A percentile compares a stretch with the other conserved stretches of the same genome.
Evolutionary conservation across 805 yeast genomes (phyloP).

Genomic region (Ascoidea tarda): DNA sequence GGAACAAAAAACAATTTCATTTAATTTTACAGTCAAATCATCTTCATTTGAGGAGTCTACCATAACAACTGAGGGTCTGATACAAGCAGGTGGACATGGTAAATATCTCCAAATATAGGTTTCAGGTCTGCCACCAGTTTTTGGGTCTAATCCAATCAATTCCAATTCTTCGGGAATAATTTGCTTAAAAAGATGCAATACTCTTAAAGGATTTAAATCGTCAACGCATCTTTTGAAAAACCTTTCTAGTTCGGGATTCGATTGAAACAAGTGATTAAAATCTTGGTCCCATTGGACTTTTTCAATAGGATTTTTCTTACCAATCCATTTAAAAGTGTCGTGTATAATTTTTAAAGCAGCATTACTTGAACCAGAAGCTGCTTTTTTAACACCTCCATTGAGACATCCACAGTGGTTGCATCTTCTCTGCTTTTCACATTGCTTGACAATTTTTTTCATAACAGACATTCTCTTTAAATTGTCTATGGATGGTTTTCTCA

Average conservation of each 20-base stretch:
- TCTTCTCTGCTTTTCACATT: slow-evolving; percentile 89
- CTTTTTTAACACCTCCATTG: slow-evolving; percentile 95
- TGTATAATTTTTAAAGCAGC: slow-evolving; percentile 93
- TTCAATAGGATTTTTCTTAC: slow-evolving; percentile 79
- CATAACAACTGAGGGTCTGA: slow-evolving; percentile 92
- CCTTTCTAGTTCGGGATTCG: slow-evolving; percentile 81
- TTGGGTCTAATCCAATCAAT: slow-evolving; percentile 77
- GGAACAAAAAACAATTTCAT: slow-evolving; percentile 96
- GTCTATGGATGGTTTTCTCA: slow-evolving; percentile 79
- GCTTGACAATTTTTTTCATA: slow-evolving; percentile 71
- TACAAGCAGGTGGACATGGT: slow-evolving; percentile 99
- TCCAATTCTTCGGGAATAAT: slow-evolving; percentile 83
- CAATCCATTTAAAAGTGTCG: slow-evolving; percentile 91
- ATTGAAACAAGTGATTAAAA: slow-evolving; percentile 55
- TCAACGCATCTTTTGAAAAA: slow-evolving; percentile 80
- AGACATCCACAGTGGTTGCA: slow-evolving; percentile 78
- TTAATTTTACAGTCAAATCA: slow-evolving; percentile 87
- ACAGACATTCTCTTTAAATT: slow-evolving; percentile 86
- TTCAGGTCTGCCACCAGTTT: slow-evolving; percentile 87
- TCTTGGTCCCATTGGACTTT: slow-evolving; percentile 80
- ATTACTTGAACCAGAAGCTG: slow-evolving; percentile 80
- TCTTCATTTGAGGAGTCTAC: slow-evolving; percentile 90
- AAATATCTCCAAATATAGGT: slow-evolving; percentile 93
- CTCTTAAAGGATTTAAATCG: slow-evolving; percentile 87
- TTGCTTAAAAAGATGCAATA: slow-evolving; percentile 74